phyloP scores from a whole-genome alignment of 306 rosid genomes.

The peach (Prunus persica) region Prunus_persica_NCBIv2 NC_034014.1:27574501-27575000 shows the following conservation, averaged over 20 bases:
- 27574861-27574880: constrained; percentile 67
- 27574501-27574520: constrained; percentile 32
- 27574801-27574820: constrained; percentile 55
- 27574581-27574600: constrained; percentile 57
- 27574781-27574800: constrained; percentile 78
- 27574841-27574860: constrained; percentile 63
- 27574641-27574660: constrained; percentile 46
- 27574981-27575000: constrained; percentile 53
- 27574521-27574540: constrained; percentile 25
- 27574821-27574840: constrained; percentile 67
- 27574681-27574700: constrained; percentile 51
- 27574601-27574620: constrained; percentile 70
- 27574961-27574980: constrained; percentile 65
- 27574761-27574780: constrained; percentile 53
- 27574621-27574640: constrained; percentile 48
- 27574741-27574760: constrained; percentile 45
- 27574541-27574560: constrained; percentile 36
- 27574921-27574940: constrained; percentile 64
- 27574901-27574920: constrained; percentile 81
- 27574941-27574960: constrained; percentile 60
- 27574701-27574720: constrained; percentile 28
- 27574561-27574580: constrained; percentile 57
- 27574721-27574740: constrained; percentile 45
- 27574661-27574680: constrained; percentile 51
- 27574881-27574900: constrained; percentile 70